Percentiles rank a stretch among this genome's conserved stretches.
Evolutionary conservation across 2,329 filamentous ascomycete genomes (phyloP).

Genomic region (Alternaria ethzedia): DNA sequence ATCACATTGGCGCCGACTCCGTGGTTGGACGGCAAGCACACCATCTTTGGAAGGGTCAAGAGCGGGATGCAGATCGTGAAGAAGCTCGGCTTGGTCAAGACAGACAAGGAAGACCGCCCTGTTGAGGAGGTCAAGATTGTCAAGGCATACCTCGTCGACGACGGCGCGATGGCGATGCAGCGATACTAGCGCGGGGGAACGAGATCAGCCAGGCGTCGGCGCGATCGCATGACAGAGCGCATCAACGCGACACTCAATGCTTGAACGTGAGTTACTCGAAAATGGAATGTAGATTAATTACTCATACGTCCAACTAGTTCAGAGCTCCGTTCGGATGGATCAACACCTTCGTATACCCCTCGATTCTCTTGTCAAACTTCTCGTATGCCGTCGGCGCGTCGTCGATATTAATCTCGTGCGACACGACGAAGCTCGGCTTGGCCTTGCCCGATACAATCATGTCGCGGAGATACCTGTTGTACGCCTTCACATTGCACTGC

Average conservation of each 20-base stretch:
- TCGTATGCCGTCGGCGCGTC: constrained; percentile 67
- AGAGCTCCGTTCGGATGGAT: constrained; percentile 67
- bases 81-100: constrained; percentile 87
- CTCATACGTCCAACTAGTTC: constrained; percentile 21
- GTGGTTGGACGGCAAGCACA: constrained; percentile 97
- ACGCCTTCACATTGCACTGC: constrained; percentile 72
- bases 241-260: background rate
- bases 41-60: constrained; percentile 92
- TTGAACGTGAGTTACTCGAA: constrained; percentile 2
- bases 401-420: constrained; percentile 68
- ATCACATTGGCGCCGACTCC: constrained; percentile 92
- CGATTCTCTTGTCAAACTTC: constrained; percentile 70
- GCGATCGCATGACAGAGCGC: background rate
- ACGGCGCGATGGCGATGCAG: constrained; percentile 54
- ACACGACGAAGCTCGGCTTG: constrained; percentile 71
- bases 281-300: background rate
- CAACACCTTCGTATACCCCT: constrained; percentile 72
- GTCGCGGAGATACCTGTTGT: constrained; percentile 70
- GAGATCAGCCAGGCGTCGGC: background rate
- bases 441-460: constrained; percentile 69
- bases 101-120: constrained; percentile 79
- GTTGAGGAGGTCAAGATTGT: constrained; percentile 82
- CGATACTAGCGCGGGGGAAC: constrained; percentile 1
- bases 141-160: constrained; percentile 72
- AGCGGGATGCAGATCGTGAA: constrained; percentile 82